Evolutionary conservation across 1,284 basidiomycete genomes (phyloP), one percentile per base, ranked within the genome.

Genomic region (Moesziomyces antarcticus): DNA sequence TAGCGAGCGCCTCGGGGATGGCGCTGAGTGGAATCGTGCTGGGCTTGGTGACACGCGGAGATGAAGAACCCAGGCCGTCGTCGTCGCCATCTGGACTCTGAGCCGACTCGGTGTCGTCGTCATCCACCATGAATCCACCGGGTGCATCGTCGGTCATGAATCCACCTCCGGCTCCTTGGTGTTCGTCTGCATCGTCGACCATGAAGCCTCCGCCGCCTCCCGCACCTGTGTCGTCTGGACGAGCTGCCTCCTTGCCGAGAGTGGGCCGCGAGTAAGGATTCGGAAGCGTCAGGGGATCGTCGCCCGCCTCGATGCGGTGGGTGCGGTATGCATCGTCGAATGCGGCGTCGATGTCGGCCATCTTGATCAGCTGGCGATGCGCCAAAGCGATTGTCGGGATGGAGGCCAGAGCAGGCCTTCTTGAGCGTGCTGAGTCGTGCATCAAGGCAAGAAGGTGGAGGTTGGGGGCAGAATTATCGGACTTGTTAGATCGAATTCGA

Each of bases 321-420:
- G 66, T 67, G 8, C 76, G 62, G 25, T 62, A 78, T 27, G 76
- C 76, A 25, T 78, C 76, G 27, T 73, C 70, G 58, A 78, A 78
- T 5, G 74, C 74, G 22, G 56, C 62, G 35, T 73, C 63, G 5
- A 73, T 70, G 27, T 63, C 46, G 22, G 56, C 49, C 56, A 66
- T 70, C 30, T 44, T 50, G 25, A 18, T n/a, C 27, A 11, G 16
- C 22, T 2, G 22, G 18, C 8, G 30, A 13, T 45, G 43, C 10
- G 30, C 30, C 25, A 27, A 27, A 8, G 25, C 7, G 3, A 33
- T 13, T 1, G 30, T 33, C 3, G 30, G 8, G 21, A 37, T 20
- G 21, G 20, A 20, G 37, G 43, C n/a, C 14, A 9, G 50, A 47
- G 25, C 25, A 6, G 8, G 25, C 25, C 25, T 27, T 27, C 25